Conservation (phyloP, 1,139 yeast species). For the Geotrichum klebahnii region DNA sequence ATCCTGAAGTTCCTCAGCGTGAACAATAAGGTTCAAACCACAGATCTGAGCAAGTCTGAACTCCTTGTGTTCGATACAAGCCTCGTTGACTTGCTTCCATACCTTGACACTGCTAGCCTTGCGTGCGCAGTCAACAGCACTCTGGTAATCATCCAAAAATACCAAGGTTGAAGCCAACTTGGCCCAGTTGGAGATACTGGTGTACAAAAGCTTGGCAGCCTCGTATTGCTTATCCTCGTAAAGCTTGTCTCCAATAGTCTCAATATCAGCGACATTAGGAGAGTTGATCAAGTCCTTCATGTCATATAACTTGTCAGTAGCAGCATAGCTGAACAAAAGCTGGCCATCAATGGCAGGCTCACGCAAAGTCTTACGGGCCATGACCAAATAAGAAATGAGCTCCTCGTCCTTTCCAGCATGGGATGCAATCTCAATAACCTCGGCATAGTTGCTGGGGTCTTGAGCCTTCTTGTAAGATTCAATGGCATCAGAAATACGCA, state of each 20-base stretch:
- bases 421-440: conserved; percentile 91
- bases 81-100: conserved; percentile 96
- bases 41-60: conserved; percentile 97
- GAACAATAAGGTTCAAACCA: conserved; percentile 93
- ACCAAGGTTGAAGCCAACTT: conserved; percentile 94
- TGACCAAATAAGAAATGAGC: conserved; percentile 74
- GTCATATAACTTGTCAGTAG: conserved; percentile 67
- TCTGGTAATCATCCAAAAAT: conserved; percentile 84
- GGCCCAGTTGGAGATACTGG: conserved; percentile 87
- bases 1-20: conserved; percentile 94
- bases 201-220: conserved; percentile 85
- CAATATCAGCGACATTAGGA: conserved; percentile 89
- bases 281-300: conserved; percentile 81
- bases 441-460: conserved; percentile 85
- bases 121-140: conserved; percentile 98
- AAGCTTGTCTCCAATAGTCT: conserved; percentile 85
- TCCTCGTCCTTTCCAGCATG: conserved; percentile 96
- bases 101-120: conserved; percentile 91
- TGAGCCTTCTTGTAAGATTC: conserved; percentile 77
- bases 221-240: conserved; percentile 78
- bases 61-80: conserved; percentile 92
- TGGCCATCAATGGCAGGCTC: conserved; percentile 94
- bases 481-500: conserved; percentile 88
- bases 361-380: conserved; percentile 92
- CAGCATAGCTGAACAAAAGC: conserved; percentile 79